Percentiles rank a stretch among this genome's conserved stretches.
Evolutionary conservation across 768 basidiomycete species (phyloP).

Genomic region (Phlegmacium glaucopus): DNA sequence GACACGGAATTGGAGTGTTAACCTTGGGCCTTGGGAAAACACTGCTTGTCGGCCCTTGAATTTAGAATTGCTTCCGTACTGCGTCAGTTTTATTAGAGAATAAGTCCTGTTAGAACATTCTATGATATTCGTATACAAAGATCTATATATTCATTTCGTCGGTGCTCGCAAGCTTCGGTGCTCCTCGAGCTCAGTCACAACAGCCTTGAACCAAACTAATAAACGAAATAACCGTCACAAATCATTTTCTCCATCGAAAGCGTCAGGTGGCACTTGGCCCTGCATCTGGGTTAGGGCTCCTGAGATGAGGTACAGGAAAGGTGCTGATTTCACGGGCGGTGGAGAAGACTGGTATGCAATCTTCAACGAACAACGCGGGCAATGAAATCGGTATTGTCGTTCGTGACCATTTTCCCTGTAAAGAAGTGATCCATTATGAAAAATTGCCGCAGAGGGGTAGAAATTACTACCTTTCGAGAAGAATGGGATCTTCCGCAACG

Average conservation of each 20-base stretch:
- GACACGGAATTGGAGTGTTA: slow-evolving; percentile 5
- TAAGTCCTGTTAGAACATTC: too few species aligned
- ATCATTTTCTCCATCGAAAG: slow-evolving; percentile 63
- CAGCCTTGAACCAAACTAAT: neutral
- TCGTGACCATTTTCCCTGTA: slow-evolving; percentile 66
- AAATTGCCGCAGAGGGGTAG: neutral
- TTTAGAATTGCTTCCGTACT: slow-evolving; percentile 11
- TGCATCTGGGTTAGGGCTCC: slow-evolving; percentile 88
- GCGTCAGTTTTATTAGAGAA: too few species aligned
- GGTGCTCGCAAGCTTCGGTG: neutral
- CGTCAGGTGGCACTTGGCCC: slow-evolving; percentile 81
- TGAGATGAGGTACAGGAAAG: slow-evolving; percentile 75
- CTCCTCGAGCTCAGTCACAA: neutral
- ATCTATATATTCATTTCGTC: neutral
- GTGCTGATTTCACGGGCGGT: slow-evolving; percentile 71
- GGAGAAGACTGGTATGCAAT: slow-evolving; percentile 78
- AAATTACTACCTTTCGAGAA: slow-evolving; percentile 68
- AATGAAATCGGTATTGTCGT: slow-evolving; percentile 68
- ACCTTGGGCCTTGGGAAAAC: slow-evolving; percentile 10
- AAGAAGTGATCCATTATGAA: neutral
- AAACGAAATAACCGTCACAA: slow-evolving; percentile 8
- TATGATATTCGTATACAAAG: too few species aligned
- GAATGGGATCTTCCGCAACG: slow-evolving; percentile 58
- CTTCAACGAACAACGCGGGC: slow-evolving; percentile 63
- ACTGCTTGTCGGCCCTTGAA: slow-evolving; percentile 13